These are phyloP conservation scores for Monilinia aucupariae DNA, from an alignment of 2,329 filamentous ascomycete species.

Conservation along the genomic window DNA sequence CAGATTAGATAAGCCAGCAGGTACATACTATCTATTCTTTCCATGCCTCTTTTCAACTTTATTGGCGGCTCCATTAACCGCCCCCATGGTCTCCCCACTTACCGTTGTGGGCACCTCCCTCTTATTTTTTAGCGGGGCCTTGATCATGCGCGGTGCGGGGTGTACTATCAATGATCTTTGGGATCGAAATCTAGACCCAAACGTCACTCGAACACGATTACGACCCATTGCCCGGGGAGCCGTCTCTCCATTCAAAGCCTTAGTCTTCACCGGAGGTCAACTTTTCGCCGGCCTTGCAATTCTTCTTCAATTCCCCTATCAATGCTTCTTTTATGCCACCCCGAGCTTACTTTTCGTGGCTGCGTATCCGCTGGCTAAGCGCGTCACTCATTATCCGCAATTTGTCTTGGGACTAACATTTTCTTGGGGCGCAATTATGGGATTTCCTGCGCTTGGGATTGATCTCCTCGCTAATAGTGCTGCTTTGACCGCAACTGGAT, in stretches of 20 bases:
- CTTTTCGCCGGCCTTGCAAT: constrained; percentile 68
- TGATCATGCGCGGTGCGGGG: constrained; percentile 82
- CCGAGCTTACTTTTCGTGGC: constrained; percentile 70
- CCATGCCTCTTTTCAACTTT: constrained; percentile 81
- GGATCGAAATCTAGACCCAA: constrained; percentile 80
- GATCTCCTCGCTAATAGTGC: constrained; percentile 61
- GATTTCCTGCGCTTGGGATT: constrained; percentile 75
- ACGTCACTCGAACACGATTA: constrained; percentile 68
- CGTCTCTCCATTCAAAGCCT: constrained; percentile 63
- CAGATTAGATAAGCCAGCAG: constrained; percentile 74
- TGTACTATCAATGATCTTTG: constrained; percentile 89
- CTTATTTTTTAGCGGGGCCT: constrained; percentile 69
- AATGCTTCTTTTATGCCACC: constrained; percentile 71
- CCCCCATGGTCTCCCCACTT: constrained; percentile 54
- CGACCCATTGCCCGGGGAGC: constrained; percentile 78
- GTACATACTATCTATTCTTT: constrained; percentile 80
- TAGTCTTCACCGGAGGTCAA: constrained; percentile 70
- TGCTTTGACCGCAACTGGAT: constrained; percentile 60
- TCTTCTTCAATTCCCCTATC: constrained; percentile 67
- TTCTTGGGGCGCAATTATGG: constrained; percentile 84
- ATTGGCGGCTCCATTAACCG: constrained; percentile 65
- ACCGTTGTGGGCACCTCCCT: constrained; percentile 59
- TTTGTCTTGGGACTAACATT: constrained; percentile 78
- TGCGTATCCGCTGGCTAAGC: constrained; percentile 76
- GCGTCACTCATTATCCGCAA: constrained; percentile 83